Evolutionary conservation across 2,329 filamentous ascomycete species (phyloP).

Genomic region (Cladophialophora yegresii): DNA sequence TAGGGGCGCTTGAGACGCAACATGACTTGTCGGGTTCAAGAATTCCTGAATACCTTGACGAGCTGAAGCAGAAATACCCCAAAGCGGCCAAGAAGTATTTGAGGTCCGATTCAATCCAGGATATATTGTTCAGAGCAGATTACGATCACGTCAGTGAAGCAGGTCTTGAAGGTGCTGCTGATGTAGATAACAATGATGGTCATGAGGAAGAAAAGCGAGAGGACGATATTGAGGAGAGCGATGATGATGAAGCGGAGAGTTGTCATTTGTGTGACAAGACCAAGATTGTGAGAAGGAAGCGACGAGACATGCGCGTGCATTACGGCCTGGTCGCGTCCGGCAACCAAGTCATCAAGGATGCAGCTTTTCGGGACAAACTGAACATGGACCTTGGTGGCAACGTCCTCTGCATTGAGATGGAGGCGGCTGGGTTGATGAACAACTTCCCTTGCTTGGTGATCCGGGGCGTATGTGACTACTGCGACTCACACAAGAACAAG

Average conservation of each 20-base stretch:
- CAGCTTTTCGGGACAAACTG: conserved; percentile 14
- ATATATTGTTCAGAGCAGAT: not conserved
- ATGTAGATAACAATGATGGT: not conserved
- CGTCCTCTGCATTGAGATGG: conserved; percentile 29
- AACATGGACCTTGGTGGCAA: conserved; percentile 3
- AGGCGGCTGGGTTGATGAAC: conserved; percentile 24
- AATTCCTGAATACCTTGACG: not conserved
- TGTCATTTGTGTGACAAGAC: not conserved
- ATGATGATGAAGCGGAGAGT: not conserved
- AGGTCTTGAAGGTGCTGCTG: not conserved
- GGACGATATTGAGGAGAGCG: not conserved
- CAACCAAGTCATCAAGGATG: conserved; percentile 18
- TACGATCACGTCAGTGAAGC: not conserved
- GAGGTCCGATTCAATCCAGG: not conserved
- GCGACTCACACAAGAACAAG: conserved; percentile 29
- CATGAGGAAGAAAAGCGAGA: not conserved
- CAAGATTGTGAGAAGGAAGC: not conserved
- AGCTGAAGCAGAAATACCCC: not conserved
- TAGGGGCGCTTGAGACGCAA: not conserved
- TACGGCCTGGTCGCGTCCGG: conserved; percentile 16
- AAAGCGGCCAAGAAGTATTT: not conserved
- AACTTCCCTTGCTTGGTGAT: conserved; percentile 27
- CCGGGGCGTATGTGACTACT: conserved; percentile 27
- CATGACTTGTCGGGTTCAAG: not conserved
- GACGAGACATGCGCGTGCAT: conserved; percentile 4